Base-by-base conservation (phyloP, 805 yeast species). In the Yarrowia sp. region DNA sequence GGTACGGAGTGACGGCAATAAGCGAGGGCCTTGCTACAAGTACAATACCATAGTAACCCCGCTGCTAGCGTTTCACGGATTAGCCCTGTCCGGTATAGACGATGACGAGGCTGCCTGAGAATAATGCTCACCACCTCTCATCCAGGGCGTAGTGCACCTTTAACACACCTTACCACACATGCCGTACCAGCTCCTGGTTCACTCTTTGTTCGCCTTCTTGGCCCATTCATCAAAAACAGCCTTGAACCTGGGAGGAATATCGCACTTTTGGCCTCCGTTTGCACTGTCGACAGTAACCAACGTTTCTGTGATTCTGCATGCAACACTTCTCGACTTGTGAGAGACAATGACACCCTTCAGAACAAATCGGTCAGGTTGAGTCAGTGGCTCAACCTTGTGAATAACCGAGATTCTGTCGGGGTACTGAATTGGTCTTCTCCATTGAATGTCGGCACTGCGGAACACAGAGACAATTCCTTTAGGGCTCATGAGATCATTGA, bases 141-240 rank as follows among this genome's bases (percentile, higher is more conserved):
- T 26, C 32, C 32, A 5, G 32, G 32, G 32, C 32, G 32, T 26
- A 26, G 32, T 5, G 7, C 32, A 26, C 32, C 32, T 26, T 26
- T 26, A 5, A 5, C 32, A 5, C 32, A 26, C 32, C 7, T 26
- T 26, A 26, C 32, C 32, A 26, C 32, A 26, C 32, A 26, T 26
- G 32, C 32, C 32, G 7, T 5, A 26, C 32, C 32, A 26, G 32
- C 32, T 26, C 32, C 32, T 26, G 7, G 32, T 26, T 5, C 32
- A 26, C n/a, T 36, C 58, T 3, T 42, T n/a, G 22, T 26, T 56
- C 19, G 63, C 38, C 15, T 42, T 42, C 16, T 35, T n/a, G 8
- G 63, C 46, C 63, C 63, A 56, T 14, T 56, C 63, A 4, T 56
- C 63, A 32, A 56, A 56, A 4, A 56, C 63, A 15, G 63, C 48